Conservation (phyloP, 2,329 filamentous ascomycete species). For the Penicillium sclerotigenum region DNA sequence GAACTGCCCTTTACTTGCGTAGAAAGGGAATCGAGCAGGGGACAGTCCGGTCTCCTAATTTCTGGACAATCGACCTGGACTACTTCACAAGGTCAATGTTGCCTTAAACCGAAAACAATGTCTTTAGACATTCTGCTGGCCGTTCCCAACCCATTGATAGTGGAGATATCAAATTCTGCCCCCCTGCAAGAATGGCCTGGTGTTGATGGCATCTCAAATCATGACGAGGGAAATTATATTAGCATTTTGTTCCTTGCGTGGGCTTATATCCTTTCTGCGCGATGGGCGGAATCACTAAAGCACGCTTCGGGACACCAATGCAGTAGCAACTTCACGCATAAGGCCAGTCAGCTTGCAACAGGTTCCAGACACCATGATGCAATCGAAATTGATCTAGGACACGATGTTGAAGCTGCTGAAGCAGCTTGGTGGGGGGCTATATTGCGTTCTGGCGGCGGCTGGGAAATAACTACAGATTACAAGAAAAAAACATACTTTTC, state of each 20-base stretch:
- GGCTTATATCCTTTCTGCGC: background rate
- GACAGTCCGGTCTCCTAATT: background rate
- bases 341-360: background rate
- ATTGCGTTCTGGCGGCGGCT: background rate
- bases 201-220: background rate
- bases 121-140: background rate
- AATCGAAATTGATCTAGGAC: background rate
- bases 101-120: background rate
- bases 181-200: background rate
- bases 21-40: background rate
- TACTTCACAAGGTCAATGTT: background rate
- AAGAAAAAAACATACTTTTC: background rate
- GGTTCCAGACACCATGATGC: background rate
- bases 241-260: background rate
- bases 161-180: background rate
- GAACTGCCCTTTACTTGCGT: background rate
- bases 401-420: background rate
- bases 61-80: background rate
- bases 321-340: background rate
- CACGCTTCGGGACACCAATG: background rate
- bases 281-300: background rate
- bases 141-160: conserved; percentile 17
- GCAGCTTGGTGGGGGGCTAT: background rate
- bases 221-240: background rate
- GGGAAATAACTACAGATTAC: background rate